Evolutionary conservation across 78 protist species (phyloP).

Genomic region (Guillardia theta): DNA sequence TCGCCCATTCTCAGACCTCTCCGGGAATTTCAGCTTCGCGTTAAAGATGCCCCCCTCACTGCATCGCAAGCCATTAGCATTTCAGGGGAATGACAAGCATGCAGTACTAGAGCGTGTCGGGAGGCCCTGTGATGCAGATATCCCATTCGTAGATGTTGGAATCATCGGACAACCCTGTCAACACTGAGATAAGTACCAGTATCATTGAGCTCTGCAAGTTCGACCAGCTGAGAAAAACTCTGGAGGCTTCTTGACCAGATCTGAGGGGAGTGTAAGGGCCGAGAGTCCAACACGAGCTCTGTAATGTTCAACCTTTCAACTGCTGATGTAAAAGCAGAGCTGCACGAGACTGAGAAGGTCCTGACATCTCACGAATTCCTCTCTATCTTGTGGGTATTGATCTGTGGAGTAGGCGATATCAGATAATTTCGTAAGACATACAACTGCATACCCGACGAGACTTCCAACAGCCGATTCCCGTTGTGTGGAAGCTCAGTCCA

Average conservation of each 20-base stretch:
- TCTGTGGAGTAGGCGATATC: too few relatives aligned
- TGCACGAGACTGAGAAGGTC: too few relatives aligned
- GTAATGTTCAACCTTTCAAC: neutral
- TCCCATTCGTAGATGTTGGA: constrained; percentile 88
- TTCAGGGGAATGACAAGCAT: neutral
- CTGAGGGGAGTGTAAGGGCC: constrained; percentile 30
- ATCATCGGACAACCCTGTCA: constrained; percentile 79
- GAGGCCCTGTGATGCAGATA: constrained; percentile 82
- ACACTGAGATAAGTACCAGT: neutral
- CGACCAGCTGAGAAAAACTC: constrained; percentile 69
- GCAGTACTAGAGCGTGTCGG: constrained; percentile 77
- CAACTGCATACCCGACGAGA: too few relatives aligned
- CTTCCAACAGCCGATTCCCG: too few relatives aligned
- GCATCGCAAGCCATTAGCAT: neutral
- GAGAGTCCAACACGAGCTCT: neutral
- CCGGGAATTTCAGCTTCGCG: constrained; percentile 77
- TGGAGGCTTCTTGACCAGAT: constrained; percentile 77
- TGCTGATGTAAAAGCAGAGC: neutral
- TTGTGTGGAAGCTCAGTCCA: too few relatives aligned
- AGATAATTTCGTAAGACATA: too few relatives aligned
- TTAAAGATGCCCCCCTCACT: constrained; percentile 88
- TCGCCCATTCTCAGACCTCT: too few relatives aligned
- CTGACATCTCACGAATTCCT: too few relatives aligned
- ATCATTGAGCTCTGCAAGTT: neutral
- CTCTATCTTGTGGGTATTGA: too few relatives aligned